Percentiles rank a stretch among this genome's conserved stretches.
phyloP scores from a whole-genome alignment of 2,329 filamentous ascomycete genomes.

The Arachnomyces sp. region DNA sequence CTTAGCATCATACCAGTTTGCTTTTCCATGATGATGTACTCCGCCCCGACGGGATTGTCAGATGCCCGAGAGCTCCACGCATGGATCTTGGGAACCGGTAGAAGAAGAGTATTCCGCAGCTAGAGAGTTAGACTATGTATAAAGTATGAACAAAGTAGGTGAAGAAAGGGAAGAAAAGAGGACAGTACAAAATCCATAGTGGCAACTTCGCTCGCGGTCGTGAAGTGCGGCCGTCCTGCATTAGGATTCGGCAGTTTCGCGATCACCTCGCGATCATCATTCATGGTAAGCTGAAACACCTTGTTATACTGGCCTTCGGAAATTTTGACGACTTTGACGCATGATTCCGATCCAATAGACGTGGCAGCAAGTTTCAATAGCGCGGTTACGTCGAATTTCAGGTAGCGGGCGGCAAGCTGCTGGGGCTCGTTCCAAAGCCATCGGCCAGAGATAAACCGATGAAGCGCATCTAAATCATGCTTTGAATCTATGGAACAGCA shows the following conservation, averaged over 20 bases:
- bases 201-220: slow-evolving; percentile 8
- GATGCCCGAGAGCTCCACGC: slow-evolving; percentile 23
- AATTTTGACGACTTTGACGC: slow-evolving; percentile 26
- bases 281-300: slow-evolving; percentile 23
- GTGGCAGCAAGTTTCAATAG: slow-evolving; percentile 27
- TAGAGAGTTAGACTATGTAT: slow-evolving; percentile 10
- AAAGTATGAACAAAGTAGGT: slow-evolving; percentile 17
- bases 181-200: slow-evolving; percentile 19
- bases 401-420: slow-evolving; percentile 25
- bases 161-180: slow-evolving; percentile 3
- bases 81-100: slow-evolving; percentile 28
- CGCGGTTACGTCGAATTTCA: slow-evolving; percentile 25
- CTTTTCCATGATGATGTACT: slow-evolving; percentile 34
- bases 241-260: slow-evolving; percentile 9
- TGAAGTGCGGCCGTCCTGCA: slow-evolving; percentile 2
- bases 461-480: slow-evolving; percentile 11
- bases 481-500: slow-evolving; percentile 11
- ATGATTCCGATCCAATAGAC: slow-evolving; percentile 22
- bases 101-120: slow-evolving; percentile 12
- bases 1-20: slow-evolving; percentile 12
- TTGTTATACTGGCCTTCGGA: slow-evolving; percentile 23
- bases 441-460: slow-evolving; percentile 22
- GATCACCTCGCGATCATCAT: slow-evolving; percentile 8
- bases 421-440: slow-evolving; percentile 29
- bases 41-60: slow-evolving; percentile 28